Base-by-base conservation (phyloP, 257 asterid species). In the Plantago major region DNA sequence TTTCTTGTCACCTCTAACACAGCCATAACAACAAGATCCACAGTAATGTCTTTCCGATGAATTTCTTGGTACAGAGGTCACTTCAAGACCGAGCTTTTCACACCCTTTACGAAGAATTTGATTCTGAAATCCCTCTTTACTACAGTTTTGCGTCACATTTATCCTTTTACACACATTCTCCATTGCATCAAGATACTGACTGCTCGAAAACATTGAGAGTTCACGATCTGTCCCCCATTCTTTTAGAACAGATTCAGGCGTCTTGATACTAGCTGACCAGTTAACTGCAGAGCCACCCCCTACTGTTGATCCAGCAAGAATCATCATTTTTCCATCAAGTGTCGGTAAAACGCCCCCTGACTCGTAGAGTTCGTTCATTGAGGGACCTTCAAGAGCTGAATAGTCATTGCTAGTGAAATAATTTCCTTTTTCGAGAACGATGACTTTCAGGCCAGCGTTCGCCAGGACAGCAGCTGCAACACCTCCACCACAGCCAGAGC, bases 201-300 rank as follows among this genome's bases (percentile, higher is more conserved):
- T 54, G 64, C 68, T 76, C 0, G 72, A 51, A 63, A 82, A 91
- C 6, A 86, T 70, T 0, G 79, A 54, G 14, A 91, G 74, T 2
- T 76, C 72, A 1, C 69, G 51, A 44, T 76, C 79, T 1, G 53
- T 7, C 0, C 77, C 74, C 98, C 97, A 91, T 63, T 86, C 95
- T 1, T 80, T 63, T 28, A 82, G 73, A 60, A 88, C 84, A 16
- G 37, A 46, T 0, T 44, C 17, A 0, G 98, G 98, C 0, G 98
- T 81, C 60, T 65, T 78, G 0, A 91, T 74, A 58, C 86, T 77
- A 10, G 95, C 98, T 0, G 98, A 86, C 96, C 96, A 91, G 60
- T 91, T 91, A 7, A 91, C 65, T 0, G 98, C 92, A 0, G 98
- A 81, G 67, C 98, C 98, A 5, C 98, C 96, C n/a, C 98, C 98